Evolutionary conservation across 441 rosid species (phyloP).

Genomic region (Theobroma grandiflorum): DNA sequence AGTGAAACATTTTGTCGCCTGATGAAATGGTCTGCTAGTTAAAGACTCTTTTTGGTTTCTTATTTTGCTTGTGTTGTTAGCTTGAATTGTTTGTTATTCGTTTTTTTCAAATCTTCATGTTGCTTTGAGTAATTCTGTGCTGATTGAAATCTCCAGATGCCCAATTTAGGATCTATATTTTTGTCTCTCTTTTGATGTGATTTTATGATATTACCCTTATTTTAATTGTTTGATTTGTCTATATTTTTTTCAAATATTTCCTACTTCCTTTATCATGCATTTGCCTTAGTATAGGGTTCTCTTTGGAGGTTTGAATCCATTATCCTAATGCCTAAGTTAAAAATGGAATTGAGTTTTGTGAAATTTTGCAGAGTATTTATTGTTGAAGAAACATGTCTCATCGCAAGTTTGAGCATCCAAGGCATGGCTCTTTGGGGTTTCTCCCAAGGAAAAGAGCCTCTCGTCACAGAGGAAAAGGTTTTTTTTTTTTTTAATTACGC

Average conservation of each 20-base stretch:
- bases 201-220: not conserved
- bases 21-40: no score
- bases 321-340: not conserved
- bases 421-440: conserved; percentile 76
- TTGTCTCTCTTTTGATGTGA: not conserved
- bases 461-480: conserved; percentile 73
- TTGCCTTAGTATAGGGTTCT: not conserved
- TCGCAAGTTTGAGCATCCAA: conserved; percentile 75
- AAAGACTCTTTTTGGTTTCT: not conserved
- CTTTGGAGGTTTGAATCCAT: not conserved
- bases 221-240: not conserved
- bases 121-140: not conserved
- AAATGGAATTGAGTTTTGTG: not conserved
- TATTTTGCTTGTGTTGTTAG: not conserved
- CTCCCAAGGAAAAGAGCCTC: conserved; percentile 73
- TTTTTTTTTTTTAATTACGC: not conserved
- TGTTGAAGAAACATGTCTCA: conserved; percentile 57
- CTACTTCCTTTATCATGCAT: not conserved
- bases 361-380: conserved; percentile 22
- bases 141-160: not conserved
- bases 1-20: not conserved
- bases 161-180: not conserved
- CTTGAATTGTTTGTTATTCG: conserved; percentile 1
- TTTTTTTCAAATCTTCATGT: not conserved
- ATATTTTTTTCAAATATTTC: not conserved